Conservation (phyloP, 306 rosid species). For the Rubus parviflorus region DNA sequence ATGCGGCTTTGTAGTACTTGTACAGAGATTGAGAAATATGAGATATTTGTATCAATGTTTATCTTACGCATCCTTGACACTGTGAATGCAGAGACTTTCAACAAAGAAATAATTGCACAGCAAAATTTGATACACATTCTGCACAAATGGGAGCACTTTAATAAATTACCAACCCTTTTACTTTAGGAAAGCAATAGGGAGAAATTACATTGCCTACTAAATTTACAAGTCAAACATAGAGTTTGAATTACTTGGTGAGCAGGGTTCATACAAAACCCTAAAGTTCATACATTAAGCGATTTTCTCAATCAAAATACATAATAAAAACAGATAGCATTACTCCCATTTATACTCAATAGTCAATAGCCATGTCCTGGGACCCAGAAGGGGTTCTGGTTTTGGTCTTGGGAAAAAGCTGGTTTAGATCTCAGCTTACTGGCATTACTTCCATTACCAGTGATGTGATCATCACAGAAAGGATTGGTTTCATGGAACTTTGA, state of each 20-base stretch:
- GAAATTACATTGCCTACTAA: background rate
- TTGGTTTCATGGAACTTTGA: conserved; percentile 24
- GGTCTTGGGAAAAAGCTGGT: conserved; percentile 42
- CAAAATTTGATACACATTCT: background rate
- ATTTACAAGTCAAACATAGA: conserved; percentile 24
- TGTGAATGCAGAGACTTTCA: background rate
- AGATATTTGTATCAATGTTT: background rate
- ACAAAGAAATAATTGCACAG: background rate
- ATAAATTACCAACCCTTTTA: background rate
- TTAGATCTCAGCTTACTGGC: conserved; percentile 42
- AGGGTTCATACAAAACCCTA: background rate
- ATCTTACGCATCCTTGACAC: background rate
- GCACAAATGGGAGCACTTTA: background rate
- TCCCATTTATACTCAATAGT: background rate
- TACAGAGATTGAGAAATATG: conserved; percentile 17
- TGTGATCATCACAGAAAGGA: conserved; percentile 28
- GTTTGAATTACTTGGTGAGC: conserved; percentile 17
- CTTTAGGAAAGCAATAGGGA: background rate
- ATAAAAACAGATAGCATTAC: background rate
- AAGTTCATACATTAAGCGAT: background rate
- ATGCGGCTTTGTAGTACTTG: conserved; percentile 8
- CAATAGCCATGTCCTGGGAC: conserved; percentile 32
- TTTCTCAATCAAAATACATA: background rate
- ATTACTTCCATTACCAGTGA: conserved; percentile 19
- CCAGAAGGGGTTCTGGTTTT: conserved; percentile 48